Base-by-base conservation (phyloP, 345 rosid species). In the Barbarea vulgaris region DNA sequence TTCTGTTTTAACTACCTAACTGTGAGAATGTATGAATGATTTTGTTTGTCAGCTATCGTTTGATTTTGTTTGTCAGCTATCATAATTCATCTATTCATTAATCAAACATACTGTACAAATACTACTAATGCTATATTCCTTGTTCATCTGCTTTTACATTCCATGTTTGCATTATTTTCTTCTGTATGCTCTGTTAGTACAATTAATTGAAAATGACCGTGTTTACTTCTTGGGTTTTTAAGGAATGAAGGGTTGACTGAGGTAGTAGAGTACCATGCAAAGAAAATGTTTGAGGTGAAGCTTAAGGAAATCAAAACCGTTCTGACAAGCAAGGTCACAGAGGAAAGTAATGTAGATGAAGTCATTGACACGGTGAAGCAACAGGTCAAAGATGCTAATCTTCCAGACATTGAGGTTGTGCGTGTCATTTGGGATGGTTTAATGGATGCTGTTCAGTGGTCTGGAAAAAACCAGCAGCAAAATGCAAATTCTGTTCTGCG, bases 401-500 rank as follows among this genome's bases (percentile, higher is more conserved):
- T 95, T 37, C 98, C 86, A 6, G 96, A 92, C 28, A 64, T 79
- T 57, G 98, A 96, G 83, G 80, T 89, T 27, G 87, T 96, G 64
- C 82, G 96, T 59, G 87, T 89, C 60, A 74, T 91, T 67, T 96
- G 99, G 99, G 97, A 96, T 87, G 88, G 89, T 28, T 57, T 96
- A 63, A 96, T 91, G 98, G 99, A 92, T 85, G 99, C 97, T 74
- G 97, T 96, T 69, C 99, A 90, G 77, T 93, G 98, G 97, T 92
- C 98, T 74, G 98, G 99, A 57, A 93, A 91, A 91, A 96, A 91
- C 83, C 98, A 96, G 85, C 96, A 96, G 84, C 99, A 93, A 83
- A 96, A 93, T 80, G 87, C 91, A 19, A 91, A 90, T 82, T 52
- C 90, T 44, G 97, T 96, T 69, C 71, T 96, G 55, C 91, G 93